A percentile compares a stretch with the other conserved stretches of the same genome.
Evolutionary conservation across 768 basidiomycete species (phyloP).

Genomic region (Kwoniella sp.): DNA sequence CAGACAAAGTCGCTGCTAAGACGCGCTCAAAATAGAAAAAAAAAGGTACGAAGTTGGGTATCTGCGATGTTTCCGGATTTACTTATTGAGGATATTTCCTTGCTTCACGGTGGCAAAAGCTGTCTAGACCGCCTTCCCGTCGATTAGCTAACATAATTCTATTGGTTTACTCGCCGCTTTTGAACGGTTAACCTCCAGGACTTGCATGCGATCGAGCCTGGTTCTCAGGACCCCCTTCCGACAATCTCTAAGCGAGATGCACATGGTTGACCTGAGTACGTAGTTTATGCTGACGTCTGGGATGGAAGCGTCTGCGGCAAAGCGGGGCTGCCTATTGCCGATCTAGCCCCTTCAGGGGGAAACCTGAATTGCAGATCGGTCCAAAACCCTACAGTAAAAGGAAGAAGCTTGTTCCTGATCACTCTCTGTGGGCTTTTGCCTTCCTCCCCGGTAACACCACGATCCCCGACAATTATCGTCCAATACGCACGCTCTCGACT

Average conservation of each 20-base stretch:
- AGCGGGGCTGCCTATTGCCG: not conserved
- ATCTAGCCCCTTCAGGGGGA: not conserved
- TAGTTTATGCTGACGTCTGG: not conserved
- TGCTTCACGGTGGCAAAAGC: not conserved
- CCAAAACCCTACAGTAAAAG: not conserved
- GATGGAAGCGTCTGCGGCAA: not conserved
- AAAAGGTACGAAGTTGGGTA: not conserved
- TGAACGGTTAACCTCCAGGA: not conserved
- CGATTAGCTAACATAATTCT: conserved; percentile 1
- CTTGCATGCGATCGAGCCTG: no score
- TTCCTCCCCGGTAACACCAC: no score
- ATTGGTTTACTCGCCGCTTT: conserved; percentile 1
- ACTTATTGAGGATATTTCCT: not conserved
- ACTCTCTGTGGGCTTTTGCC: not conserved
- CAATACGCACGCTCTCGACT: not conserved
- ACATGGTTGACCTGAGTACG: not conserved
- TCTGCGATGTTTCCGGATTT: not conserved
- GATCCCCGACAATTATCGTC: not conserved
- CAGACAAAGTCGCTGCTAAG: not conserved
- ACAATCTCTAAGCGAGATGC: not conserved
- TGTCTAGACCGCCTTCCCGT: not conserved
- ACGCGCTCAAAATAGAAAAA: not conserved
- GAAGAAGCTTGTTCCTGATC: not conserved
- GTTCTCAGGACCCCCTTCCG: not conserved
- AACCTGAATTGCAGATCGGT: not conserved